Percentiles rank a stretch among this genome's conserved stretches.
phyloP scores from a whole-genome alignment of 768 basidiomycete genomes.

The Pisolithus microcarpus region DNA sequence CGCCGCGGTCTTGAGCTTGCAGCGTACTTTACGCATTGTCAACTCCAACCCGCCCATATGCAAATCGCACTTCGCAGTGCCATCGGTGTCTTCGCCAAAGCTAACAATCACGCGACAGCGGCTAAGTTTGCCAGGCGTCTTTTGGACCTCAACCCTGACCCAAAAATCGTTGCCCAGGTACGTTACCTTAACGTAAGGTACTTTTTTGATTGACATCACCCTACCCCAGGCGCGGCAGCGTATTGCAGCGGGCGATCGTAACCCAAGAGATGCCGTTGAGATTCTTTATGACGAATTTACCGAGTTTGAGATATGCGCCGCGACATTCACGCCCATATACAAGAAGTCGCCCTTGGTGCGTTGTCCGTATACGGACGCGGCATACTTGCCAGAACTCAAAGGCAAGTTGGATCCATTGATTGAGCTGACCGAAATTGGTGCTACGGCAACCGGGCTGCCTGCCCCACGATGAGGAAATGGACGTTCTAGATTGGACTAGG shows the following conservation, averaged over 20 bases:
- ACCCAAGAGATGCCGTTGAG: conserved; percentile 89
- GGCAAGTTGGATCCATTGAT: conserved; percentile 73
- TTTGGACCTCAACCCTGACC: conserved; percentile 83
- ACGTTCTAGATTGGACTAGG: conserved; percentile 1
- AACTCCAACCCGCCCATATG: conserved; percentile 79
- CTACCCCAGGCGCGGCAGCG: conserved; percentile 70
- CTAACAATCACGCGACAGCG: conserved; percentile 89
- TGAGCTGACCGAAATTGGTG: conserved; percentile 74
- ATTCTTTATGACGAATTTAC: conserved; percentile 92
- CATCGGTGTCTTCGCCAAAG: conserved; percentile 81
- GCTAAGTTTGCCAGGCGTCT: conserved; percentile 86
- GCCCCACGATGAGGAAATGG: conserved; percentile 51
- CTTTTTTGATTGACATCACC: conserved; percentile 24
- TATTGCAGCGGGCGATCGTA: conserved; percentile 87
- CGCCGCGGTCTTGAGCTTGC: conserved; percentile 87
- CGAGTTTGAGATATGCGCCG: conserved; percentile 91
- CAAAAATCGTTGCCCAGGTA: conserved; percentile 77
- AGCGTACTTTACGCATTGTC: conserved; percentile 96
- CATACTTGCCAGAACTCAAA: conserved; percentile 81
- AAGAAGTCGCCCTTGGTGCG: conserved; percentile 77
- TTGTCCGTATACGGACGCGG: conserved; percentile 86
- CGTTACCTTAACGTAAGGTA: conserved; percentile 9
- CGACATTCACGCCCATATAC: conserved; percentile 88
- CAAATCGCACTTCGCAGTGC: conserved; percentile 92
- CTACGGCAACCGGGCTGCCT: conserved; percentile 64